Base-by-base conservation (phyloP, 371 early-diverging fungal genomes). In the Smittium mucronatum region DNA sequence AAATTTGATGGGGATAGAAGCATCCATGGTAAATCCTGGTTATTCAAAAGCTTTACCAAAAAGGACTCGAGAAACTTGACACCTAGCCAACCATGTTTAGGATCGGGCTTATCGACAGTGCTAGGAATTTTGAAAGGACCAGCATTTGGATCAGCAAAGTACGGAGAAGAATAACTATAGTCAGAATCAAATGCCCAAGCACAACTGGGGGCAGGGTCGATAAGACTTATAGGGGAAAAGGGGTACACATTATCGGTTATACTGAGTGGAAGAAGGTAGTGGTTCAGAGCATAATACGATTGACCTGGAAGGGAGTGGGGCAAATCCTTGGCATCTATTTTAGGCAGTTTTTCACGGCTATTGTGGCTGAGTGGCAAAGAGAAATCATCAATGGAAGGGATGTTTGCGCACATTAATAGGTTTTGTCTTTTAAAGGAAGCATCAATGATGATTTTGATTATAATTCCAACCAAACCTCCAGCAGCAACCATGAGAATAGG, bases 401-500 rank as follows among this genome's bases (percentile, higher is more conserved):
- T 30, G 32, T 30, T 71, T 32, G 70, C 28, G 36, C 66, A 34
- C 71, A 30, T 16, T 59, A 65, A 0, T 47, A 29, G 2, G 70
- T 63, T 29, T n/a, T 36, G 69, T 58, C 74, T 71, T 21, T 69
- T 65, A 67, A 71, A 70, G 21, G 77, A 69, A 34, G 73, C 70
- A 61, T 72, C 68, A 63, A 82, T 73, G 34, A 82, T 64, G 26
- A 57, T 30, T 21, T 76, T 73, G 34, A 84, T 70, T 32, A 75
- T 71, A 73, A 81, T 75, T 72, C 77, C 81, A 65, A 84, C 63
- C n/a, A 81, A 72, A 29, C 79, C 81, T 17, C 80, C 74, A 58
- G 84, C 79, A 1, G 81, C 77, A 33, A 85, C 83, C 85, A 85
- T 85, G 30, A 85, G 68, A 32, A 85, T 73, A 0, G 86, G 85